Base-by-base conservation (phyloP, 2,329 filamentous ascomycete genomes). In the Diaporthe citri region DNA sequence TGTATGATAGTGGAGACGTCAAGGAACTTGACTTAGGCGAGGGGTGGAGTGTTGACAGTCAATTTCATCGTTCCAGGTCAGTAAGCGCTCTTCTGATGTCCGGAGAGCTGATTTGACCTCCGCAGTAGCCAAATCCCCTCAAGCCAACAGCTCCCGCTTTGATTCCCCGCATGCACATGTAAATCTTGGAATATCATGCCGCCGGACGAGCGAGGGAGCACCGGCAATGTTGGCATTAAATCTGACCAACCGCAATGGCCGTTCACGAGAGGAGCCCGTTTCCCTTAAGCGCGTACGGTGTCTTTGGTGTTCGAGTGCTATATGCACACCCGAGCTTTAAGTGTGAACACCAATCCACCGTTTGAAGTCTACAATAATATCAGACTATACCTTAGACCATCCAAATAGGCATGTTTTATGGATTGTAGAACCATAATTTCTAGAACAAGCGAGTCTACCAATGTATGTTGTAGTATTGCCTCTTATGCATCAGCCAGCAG, bases 71-170 rank as follows among this genome's bases (percentile, higher is more conserved):
- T 12, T 4, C 34, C n/a, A 60, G 34, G 64, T 41, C 64, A 69
- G 31, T 3, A 41, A 10, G 3, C n/a, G 28, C 34, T 36, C 10
- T 39, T 8, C 13, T 25, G 8, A 13, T 9, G 8, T 10, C 43
- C 64, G 46, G 64, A 36, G 34, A 34, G 48, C 22, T 69, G 48
- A 39, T 55, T 69, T 69, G 48, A 39, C 64, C 34, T 69, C 64
- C 64, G 64, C 46, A 55, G 48, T 55, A 31, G 46, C 48, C 34
- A 28, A 28, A 69, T 17, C 64, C 64, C 64, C 64, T 69, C 64
- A 52, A 52, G 48, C 36, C 22, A 17, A 25, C 31, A 20, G 31
- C 31, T 67, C n/a, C 13, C 13, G 28, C 46, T 2, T 36, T 25
- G 22, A 39, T 67, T 51, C 48, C 64, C 64, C 64, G 64, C 64